Evolutionary conservation across 2,329 filamentous ascomycete species (phyloP), one percentile per base, ranked within the genome.

Genomic region (Aspergillus clavatus): DNA sequence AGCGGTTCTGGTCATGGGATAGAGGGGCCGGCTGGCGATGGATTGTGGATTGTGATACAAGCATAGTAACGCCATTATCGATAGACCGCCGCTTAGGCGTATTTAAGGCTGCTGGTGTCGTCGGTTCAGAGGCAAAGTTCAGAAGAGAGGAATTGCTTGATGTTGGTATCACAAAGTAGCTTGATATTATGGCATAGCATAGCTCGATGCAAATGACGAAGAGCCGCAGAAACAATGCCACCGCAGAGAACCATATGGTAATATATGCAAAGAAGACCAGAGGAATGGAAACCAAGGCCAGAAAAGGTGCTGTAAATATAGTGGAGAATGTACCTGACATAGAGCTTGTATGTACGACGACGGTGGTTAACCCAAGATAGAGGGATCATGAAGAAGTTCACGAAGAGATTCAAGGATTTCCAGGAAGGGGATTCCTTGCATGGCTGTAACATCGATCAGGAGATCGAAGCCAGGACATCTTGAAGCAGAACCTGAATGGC

Each of bases 161-260:
- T 4, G 48, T 56, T 7, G 58, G 56, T 10, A 66, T 48, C 43
- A 71, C 67, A 22, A 85, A 63, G 49, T 78, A 77, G 42, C 78
- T 77, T 5, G 77, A 75, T 2, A 84, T 59, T 3, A 84, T 69
- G 6, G 78, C 79, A 16, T 80, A 63, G 35, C 72, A 76, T 41
- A 86, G 71, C 57, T 86, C 81, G 48, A 84, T 66, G 58, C 85
- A 86, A 45, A 85, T 76, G 41, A 84, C 59, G 37, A 77, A 68
- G 19, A 83, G 76, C 19, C 82, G 76, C 50, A 83, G 66, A 57
- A 80, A 74, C 39, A 87, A 75, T 27, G 84, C 72, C 28, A 77
- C 71, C 52, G 83, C 78, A 29, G 83, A 81, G 38, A 85, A 54
- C 4, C 73, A 75, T 43, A 82, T 81, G 24, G 83, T 86, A 51